These are phyloP conservation scores for Cunninghamia lanceolata DNA, from an alignment of 75 land plant genomes.

Conservation along the genomic window DNA sequence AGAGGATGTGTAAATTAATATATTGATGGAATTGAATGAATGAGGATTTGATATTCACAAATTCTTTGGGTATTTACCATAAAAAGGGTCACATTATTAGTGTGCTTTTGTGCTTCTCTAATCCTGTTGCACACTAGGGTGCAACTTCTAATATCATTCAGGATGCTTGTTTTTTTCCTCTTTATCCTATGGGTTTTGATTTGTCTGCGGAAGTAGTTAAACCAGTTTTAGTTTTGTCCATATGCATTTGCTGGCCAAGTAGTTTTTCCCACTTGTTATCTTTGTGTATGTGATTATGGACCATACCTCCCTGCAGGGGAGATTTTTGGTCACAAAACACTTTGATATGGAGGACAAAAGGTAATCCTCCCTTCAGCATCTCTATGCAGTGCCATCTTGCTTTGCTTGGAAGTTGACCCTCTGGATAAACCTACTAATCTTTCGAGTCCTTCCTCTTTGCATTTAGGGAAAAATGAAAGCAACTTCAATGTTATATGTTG, in stretches of 20 bases:
- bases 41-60: background rate
- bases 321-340: background rate
- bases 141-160: background rate
- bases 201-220: background rate
- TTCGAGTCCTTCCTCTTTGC: too few species aligned
- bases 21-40: background rate
- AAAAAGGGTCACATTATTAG: too few species aligned
- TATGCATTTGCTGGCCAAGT: background rate
- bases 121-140: background rate
- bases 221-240: background rate
- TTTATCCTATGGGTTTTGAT: too few species aligned
- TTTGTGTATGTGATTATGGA: background rate
- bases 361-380: background rate
- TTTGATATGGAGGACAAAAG: background rate
- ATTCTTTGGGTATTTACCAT: background rate
- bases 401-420: too few species aligned
- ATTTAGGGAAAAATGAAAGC: too few species aligned
- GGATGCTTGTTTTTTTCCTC: background rate
- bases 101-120: too few species aligned
- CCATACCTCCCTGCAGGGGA: background rate
- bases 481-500: too few species aligned
- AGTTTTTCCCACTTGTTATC: background rate
- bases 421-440: too few species aligned
- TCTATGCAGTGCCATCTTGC: too few species aligned
- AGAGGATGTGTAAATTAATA: background rate